Evolutionary conservation across 2,329 filamentous ascomycete species (phyloP).

Genomic region (Sphaerostilbella broomeana): DNA sequence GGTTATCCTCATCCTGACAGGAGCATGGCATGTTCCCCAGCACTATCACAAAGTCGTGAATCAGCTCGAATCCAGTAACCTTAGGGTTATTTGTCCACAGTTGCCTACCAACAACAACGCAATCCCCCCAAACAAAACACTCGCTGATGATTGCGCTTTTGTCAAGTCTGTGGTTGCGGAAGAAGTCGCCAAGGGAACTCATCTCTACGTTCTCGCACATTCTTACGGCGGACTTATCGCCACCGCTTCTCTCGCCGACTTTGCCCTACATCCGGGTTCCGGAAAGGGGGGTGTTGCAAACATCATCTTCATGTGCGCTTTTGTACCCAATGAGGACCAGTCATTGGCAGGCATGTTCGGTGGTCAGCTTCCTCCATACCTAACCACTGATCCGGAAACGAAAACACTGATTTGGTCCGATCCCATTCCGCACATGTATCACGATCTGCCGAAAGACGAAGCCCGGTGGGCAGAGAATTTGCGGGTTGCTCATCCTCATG

Average conservation of each 20-base stretch:
- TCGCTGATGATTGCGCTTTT: constrained; percentile 14
- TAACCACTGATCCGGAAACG: not conserved
- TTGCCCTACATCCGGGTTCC: not conserved
- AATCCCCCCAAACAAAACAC: constrained; percentile 15
- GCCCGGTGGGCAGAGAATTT: not conserved
- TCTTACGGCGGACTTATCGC: constrained; percentile 8
- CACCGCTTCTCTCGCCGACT: constrained; percentile 4
- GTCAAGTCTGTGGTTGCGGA: constrained; percentile 9
- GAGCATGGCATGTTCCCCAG: constrained; percentile 16
- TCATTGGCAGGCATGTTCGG: constrained; percentile 6
- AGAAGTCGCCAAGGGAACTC: constrained; percentile 1
- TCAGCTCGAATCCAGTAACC: constrained; percentile 9
- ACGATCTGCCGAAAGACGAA: constrained; percentile 2
- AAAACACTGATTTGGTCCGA: not conserved
- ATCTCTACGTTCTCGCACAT: constrained; percentile 6
- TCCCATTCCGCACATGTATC: constrained; percentile 3
- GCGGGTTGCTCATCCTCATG: not conserved
- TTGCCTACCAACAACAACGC: constrained; percentile 16
- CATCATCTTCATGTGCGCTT: constrained; percentile 3
- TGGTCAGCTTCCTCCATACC: constrained; percentile 3
- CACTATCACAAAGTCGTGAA: constrained; percentile 14
- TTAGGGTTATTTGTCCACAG: constrained; percentile 14
- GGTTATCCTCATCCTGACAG: constrained; percentile 15
- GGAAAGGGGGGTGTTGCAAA: constrained; percentile 1
- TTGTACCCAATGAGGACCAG: constrained; percentile 1